Conservation (phyloP, 768 basidiomycete species). For the Cantharellus cinnabarinus region DNA sequence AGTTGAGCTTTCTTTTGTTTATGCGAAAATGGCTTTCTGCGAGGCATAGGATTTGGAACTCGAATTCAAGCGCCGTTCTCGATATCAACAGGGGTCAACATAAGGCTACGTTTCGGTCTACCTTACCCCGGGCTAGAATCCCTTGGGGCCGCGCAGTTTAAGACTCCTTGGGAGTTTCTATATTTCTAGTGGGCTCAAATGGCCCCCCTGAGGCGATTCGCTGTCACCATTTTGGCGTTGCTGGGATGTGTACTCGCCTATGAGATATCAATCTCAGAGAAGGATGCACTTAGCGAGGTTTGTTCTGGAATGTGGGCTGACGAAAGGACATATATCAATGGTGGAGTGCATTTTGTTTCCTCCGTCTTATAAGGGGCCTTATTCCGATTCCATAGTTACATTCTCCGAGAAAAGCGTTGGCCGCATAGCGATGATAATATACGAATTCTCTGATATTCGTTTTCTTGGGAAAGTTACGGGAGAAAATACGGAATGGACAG, state of each 20-base stretch:
- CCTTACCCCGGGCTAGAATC: too few species aligned
- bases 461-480: slow-evolving; percentile 57
- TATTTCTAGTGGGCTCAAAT: too few species aligned
- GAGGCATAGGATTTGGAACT: slow-evolving; percentile 18
- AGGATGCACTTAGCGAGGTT: slow-evolving; percentile 71
- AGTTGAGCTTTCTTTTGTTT: slow-evolving; percentile 53
- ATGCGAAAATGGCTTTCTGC: slow-evolving; percentile 30
- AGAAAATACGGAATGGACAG: slow-evolving; percentile 36
- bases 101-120: too few species aligned
- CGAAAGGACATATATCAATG: slow-evolving; percentile 60
- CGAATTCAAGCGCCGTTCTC: too few species aligned
- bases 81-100: too few species aligned
- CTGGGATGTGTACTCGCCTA: slow-evolving; percentile 21
- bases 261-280: slow-evolving; percentile 46
- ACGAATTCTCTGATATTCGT: slow-evolving; percentile 79
- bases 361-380: slow-evolving; percentile 3
- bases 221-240: slow-evolving; percentile 3
- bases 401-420: slow-evolving; percentile 65
- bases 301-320: slow-evolving; percentile 93
- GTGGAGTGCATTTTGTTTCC: slow-evolving; percentile 21
- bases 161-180: too few species aligned
- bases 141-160: too few species aligned
- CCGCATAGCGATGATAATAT: slow-evolving; percentile 83
- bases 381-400: slow-evolving; percentile 24
- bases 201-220: too few species aligned